Evolutionary conservation across 306 rosid species (phyloP).

Genomic region (Astragalus glycyphyllos): DNA sequence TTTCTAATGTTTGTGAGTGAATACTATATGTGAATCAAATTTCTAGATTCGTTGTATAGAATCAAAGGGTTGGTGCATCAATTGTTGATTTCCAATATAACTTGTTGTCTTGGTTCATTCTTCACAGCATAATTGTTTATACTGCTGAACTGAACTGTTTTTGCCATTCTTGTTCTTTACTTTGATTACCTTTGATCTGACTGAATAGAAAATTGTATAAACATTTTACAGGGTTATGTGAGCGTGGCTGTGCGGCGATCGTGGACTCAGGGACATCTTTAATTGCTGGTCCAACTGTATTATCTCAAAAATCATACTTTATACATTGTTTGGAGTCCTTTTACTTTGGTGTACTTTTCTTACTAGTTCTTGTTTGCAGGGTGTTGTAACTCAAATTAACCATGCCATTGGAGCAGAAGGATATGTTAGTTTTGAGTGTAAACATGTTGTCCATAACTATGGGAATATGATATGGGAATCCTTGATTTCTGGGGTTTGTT

Average conservation of each 20-base stretch:
- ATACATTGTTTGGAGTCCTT: neutral
- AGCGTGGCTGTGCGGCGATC: conserved; percentile 64
- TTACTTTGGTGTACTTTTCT: conserved; percentile 24
- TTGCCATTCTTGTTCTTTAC: too few relatives aligned
- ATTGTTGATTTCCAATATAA: neutral
- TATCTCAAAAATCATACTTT: conserved; percentile 37
- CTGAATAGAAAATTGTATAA: too few relatives aligned
- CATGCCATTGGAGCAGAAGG: conserved; percentile 83
- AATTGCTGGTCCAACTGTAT: conserved; percentile 81
- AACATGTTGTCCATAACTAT: conserved; percentile 59
- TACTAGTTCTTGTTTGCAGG: conserved; percentile 50
- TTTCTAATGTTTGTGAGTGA: conserved; percentile 16
- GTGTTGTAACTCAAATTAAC: conserved; percentile 75
- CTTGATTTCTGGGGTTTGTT: conserved; percentile 65
- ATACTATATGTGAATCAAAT: neutral
- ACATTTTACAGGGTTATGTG: conserved; percentile 61
- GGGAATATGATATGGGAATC: conserved; percentile 70
- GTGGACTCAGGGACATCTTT: conserved; percentile 74
- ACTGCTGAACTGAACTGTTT: too few relatives aligned
- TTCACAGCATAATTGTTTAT: neutral
- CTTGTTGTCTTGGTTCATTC: conserved; percentile 27
- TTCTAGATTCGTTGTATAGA: neutral
- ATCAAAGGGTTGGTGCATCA: conserved; percentile 12
- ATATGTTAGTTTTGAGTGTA: conserved; percentile 66
- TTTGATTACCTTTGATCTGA: too few relatives aligned